phyloP scores from a whole-genome alignment of 257 asterid species.

The Galeopsis tetrahit region DNA sequence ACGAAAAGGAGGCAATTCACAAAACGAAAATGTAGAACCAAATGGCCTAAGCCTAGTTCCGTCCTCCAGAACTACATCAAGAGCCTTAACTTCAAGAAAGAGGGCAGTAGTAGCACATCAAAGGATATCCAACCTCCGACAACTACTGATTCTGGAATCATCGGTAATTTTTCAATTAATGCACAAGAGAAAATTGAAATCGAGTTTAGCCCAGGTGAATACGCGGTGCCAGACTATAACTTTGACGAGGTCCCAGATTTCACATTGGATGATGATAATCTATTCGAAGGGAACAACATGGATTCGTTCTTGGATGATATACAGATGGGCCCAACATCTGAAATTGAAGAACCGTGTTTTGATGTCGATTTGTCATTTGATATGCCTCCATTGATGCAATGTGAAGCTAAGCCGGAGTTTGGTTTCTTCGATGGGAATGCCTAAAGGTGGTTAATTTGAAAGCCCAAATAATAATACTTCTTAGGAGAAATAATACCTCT shows the following conservation, averaged over 20 bases:
- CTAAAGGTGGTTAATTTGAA: neutral
- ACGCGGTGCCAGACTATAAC: conserved; percentile 29
- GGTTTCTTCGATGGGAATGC: conserved; percentile 30
- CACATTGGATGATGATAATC: conserved; percentile 33
- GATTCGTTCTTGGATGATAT: conserved; percentile 42
- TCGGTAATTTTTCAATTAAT: neutral
- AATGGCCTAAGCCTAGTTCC: conserved; percentile 78
- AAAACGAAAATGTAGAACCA: conserved; percentile 73
- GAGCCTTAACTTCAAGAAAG: conserved; percentile 59
- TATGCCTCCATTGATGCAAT: conserved; percentile 40
- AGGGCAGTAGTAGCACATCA: conserved; percentile 30
- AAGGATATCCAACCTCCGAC: conserved; percentile 18
- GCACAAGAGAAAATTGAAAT: conserved; percentile 9
- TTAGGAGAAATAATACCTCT: conserved; percentile 5
- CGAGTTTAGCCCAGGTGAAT: conserved; percentile 32
- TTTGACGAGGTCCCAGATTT: conserved; percentile 40
- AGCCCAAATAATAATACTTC: neutral
- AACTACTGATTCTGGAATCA: conserved; percentile 16
- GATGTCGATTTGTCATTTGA: conserved; percentile 43
- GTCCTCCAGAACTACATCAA: conserved; percentile 84
- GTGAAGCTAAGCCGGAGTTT: conserved; percentile 42
- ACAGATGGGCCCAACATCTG: conserved; percentile 12
- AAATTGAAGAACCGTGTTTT: conserved; percentile 31
- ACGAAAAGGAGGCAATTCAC: conserved; percentile 84
- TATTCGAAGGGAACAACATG: conserved; percentile 36